Evolutionary conservation across 495 filamentous ascomycete genomes (phyloP).

Genomic region (Rhypophila decipiens): DNA sequence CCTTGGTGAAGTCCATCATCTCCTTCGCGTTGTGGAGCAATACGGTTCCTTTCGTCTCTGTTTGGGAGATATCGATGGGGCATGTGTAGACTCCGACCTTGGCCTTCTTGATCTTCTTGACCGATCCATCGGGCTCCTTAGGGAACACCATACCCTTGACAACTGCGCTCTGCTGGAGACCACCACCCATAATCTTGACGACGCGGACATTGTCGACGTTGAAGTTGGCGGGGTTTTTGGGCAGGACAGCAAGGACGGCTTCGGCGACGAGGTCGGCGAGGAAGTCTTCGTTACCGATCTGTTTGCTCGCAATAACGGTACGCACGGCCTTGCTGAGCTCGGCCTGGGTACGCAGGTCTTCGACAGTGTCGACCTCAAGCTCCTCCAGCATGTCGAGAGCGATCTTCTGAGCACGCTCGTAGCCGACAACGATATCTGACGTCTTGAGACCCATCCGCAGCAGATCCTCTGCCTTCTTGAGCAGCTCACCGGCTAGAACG

Average conservation of each 20-base stretch:
- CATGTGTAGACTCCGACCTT: constrained; percentile 97
- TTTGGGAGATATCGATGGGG: constrained; percentile 91
- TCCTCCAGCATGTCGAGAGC: constrained; percentile 81
- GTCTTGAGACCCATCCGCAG: constrained; percentile 94
- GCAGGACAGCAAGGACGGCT: constrained; percentile 88
- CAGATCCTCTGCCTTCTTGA: constrained; percentile 96
- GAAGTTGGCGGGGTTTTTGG: constrained; percentile 97
- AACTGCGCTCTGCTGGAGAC: constrained; percentile 84
- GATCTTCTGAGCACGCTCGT: constrained; percentile 87
- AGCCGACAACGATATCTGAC: constrained; percentile 90
- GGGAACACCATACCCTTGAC: constrained; percentile 99
- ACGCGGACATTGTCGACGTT: constrained; percentile 99
- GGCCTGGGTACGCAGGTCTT: constrained; percentile 66
- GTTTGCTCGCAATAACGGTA: constrained; percentile 94
- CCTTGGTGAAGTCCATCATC: constrained; percentile 97
- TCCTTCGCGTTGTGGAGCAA: constrained; percentile 94
- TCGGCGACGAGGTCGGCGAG: constrained; percentile 84
- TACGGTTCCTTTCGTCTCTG: constrained; percentile 99
- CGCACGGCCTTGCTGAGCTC: constrained; percentile 94
- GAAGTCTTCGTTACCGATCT: constrained; percentile 84
- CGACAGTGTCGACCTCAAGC: constrained; percentile 83
- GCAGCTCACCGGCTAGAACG: constrained; percentile 86
- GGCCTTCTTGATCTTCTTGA: constrained; percentile 86
- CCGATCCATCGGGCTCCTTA: constrained; percentile 78
- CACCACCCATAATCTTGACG: constrained; percentile 99